Evolutionary conservation across 2,329 filamentous ascomycete genomes (phyloP).

Genomic region (Cryphonectria carpinicola): DNA sequence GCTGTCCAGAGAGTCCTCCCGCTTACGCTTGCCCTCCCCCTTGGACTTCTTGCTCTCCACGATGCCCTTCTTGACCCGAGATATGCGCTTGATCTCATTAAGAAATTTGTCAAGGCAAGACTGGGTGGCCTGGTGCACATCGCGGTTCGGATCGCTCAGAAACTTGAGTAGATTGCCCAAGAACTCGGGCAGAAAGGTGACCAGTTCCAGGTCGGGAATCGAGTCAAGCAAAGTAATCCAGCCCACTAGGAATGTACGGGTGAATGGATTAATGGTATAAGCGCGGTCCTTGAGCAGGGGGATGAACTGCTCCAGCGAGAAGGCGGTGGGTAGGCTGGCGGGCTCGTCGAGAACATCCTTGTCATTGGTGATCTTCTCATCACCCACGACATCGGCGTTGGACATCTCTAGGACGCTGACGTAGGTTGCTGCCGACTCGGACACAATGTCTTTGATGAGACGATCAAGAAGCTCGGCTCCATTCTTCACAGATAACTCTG

Average conservation of each 20-base stretch:
- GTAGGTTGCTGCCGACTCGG: conserved; percentile 92
- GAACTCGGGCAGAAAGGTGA: conserved; percentile 90
- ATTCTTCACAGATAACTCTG: conserved; percentile 96
- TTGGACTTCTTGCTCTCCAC: conserved; percentile 78
- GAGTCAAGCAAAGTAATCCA: conserved; percentile 96
- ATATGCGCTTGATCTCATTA: conserved; percentile 91
- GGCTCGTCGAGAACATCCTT: conserved; percentile 50
- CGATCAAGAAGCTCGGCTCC: conserved; percentile 94
- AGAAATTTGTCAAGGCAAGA: conserved; percentile 87
- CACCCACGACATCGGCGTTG: conserved; percentile 41
- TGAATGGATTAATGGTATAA: conserved; percentile 92
- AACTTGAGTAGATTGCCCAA: conserved; percentile 88
- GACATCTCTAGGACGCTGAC: conserved; percentile 80
- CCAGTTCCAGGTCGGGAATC: conserved; percentile 93
- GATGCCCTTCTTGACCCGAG: conserved; percentile 88
- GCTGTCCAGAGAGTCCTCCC: conserved; percentile 70
- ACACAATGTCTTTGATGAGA: conserved; percentile 93
- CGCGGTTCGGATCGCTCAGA: conserved; percentile 84
- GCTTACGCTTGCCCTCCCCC: conserved; percentile 69
- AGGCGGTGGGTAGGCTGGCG: conserved; percentile 74
- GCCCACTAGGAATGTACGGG: conserved; percentile 89
- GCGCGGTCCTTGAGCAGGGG: conserved; percentile 93
- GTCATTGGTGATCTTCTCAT: conserved; percentile 54
- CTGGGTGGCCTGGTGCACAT: conserved; percentile 95
- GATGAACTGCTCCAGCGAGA: conserved; percentile 89